phyloP scores from a whole-genome alignment of 2,329 filamentous ascomycete genomes.

The Dissoconium aciculare region DNA sequence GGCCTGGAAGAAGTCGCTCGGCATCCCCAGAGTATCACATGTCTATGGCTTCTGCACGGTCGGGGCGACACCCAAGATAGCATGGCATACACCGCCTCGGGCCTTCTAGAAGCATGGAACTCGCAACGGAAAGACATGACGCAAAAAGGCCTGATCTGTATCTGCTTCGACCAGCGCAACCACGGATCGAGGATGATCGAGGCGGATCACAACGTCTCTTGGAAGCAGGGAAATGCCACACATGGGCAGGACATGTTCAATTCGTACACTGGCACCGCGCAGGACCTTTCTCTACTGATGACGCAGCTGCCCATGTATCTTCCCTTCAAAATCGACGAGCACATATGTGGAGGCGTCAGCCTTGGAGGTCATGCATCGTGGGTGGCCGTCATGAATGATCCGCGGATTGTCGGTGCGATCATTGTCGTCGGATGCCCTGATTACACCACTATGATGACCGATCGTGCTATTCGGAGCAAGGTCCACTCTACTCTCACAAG shows the following conservation, averaged over 20 bases:
- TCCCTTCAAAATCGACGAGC: constrained; percentile 36
- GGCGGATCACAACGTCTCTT: constrained; percentile 56
- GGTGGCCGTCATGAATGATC: constrained; percentile 66
- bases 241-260: constrained; percentile 92
- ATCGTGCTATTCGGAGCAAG: constrained; percentile 60
- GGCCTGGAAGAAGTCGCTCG: constrained; percentile 59
- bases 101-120: constrained; percentile 55
- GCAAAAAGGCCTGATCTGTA: constrained; percentile 53
- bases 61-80: constrained; percentile 53
- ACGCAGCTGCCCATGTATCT: constrained; percentile 65
- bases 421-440: constrained; percentile 82
- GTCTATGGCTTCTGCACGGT: constrained; percentile 85
- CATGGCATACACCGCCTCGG: constrained; percentile 63
- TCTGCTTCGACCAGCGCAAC: constrained; percentile 84
- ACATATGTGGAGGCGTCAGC: constrained; percentile 69
- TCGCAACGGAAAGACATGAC: constrained; percentile 22
- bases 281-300: constrained; percentile 62
- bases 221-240: constrained; percentile 60
- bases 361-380: constrained; percentile 79
- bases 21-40: constrained; percentile 43
- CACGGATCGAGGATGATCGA: constrained; percentile 63
- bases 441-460: constrained; percentile 63
- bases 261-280: constrained; percentile 55
- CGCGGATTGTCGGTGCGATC: constrained; percentile 62
- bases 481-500: constrained; percentile 36